A percentile compares a stretch with the other conserved stretches of the same genome.
Evolutionary conservation across 257 asterid species (phyloP).

Genomic region (Primulina tabacum): DNA sequence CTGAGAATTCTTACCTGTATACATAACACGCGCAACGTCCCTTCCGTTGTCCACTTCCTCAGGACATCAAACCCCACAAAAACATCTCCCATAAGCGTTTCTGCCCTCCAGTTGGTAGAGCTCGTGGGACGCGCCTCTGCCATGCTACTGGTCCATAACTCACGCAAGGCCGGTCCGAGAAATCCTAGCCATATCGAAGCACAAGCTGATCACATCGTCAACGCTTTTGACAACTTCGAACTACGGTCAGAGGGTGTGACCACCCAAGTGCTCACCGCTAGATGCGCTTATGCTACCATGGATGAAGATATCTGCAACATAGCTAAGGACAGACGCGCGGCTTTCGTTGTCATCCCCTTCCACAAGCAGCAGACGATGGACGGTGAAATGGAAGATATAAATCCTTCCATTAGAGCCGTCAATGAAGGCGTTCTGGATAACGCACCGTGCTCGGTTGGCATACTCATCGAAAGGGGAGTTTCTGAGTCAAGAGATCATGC

Average conservation of each 20-base stretch:
- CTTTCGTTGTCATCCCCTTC: constrained; percentile 72
- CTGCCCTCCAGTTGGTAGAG: constrained; percentile 77
- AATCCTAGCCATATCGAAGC: constrained; percentile 56
- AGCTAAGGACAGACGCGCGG: constrained; percentile 61
- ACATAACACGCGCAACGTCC: constrained; percentile 49
- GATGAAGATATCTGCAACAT: constrained; percentile 76
- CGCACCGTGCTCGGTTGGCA: constrained; percentile 90
- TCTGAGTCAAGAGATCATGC: constrained; percentile 38
- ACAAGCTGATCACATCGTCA: constrained; percentile 66
- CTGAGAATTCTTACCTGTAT: constrained; percentile 69
- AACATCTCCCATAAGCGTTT: constrained; percentile 53
- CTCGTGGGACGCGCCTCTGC: constrained; percentile 81
- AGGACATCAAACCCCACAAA: constrained; percentile 54
- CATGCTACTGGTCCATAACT: constrained; percentile 56
- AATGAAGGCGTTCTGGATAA: constrained; percentile 64
- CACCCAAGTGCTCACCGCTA: constrained; percentile 63
- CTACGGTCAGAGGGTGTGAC: constrained; percentile 62
- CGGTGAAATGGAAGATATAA: constrained; percentile 69
- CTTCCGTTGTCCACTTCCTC: constrained; percentile 66
- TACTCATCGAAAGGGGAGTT: constrained; percentile 58
- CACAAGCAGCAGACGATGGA: constrained; percentile 50
- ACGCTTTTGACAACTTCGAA: constrained; percentile 74
- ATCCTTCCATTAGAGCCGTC: constrained; percentile 54
- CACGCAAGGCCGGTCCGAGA: constrained; percentile 51
- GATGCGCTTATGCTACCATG: constrained; percentile 68